Percentiles rank a stretch among this genome's conserved stretches.
Conservation (phyloP, 1,284 basidiomycete species). For the Ceratobasidium sp. region DNA sequence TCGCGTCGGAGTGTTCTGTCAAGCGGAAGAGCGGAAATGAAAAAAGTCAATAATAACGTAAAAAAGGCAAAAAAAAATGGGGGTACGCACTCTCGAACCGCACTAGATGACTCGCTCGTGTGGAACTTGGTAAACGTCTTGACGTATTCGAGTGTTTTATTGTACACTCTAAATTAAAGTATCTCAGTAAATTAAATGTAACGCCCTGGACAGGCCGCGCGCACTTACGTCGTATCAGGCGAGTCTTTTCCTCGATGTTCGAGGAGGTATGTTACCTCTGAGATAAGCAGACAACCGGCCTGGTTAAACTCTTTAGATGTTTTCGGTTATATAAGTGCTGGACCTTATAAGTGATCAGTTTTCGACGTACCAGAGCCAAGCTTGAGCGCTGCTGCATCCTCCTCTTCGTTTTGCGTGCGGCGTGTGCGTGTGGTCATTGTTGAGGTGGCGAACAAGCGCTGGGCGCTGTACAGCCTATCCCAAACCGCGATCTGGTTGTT, state of each 20-base stretch:
- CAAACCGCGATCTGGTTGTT: no score
- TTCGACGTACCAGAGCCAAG: slow-evolving; percentile 46
- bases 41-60: no score
- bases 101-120: slow-evolving; percentile 86
- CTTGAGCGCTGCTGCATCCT: slow-evolving; percentile 50
- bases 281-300: slow-evolving; percentile 89
- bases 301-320: slow-evolving; percentile 83
- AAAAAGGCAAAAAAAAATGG: no score
- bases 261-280: slow-evolving; percentile 90
- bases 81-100: slow-evolving; percentile 91
- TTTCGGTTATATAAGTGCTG: no score
- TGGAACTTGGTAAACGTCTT: slow-evolving; percentile 92
- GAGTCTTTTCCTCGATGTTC: slow-evolving; percentile 84
- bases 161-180: slow-evolving; percentile 80
- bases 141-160: slow-evolving; percentile 93
- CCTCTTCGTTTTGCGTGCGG: slow-evolving; percentile 48
- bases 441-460: slow-evolving; percentile 21
- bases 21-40: slow-evolving; percentile 1
- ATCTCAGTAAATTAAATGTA: background rate
- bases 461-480: background rate
- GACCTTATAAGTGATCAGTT: background rate
- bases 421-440: slow-evolving; percentile 41
- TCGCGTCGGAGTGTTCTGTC: slow-evolving; percentile 1
- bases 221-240: slow-evolving; percentile 82
- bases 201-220: no score